Base-by-base conservation (phyloP, 2,329 filamentous ascomycete species). In the Botryosphaeria agaves region DNA sequence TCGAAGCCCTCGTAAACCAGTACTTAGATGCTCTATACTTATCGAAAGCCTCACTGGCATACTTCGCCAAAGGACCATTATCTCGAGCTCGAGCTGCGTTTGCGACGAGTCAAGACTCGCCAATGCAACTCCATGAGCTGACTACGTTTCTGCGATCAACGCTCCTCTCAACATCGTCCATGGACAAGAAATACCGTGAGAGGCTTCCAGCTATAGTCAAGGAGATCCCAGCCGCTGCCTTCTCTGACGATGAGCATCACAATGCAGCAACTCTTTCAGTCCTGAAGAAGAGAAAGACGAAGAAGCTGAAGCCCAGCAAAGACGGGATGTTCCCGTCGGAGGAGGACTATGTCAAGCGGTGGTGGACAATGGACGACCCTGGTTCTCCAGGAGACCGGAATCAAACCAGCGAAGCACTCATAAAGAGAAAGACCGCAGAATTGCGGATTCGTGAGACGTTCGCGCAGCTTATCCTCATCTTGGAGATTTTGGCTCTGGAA, bases 111-210 rank as follows among this genome's bases (percentile, higher is more conserved):
- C 66, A 67, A 30, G 69, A 76, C 46, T 57, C 65, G 5, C 67
- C 62, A 14, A 53, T 75, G 14, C 62, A 72, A 24, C 70, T 76
- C 51, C 55, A 57, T 15, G 69, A 82, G 29, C 56, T 85, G 12
- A 61, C 78, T 6, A 58, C 64, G 0, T 84, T 82, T 41, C 48
- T 87, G n/a, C 72, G 75, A 41, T 64, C 64, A 29, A 64, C 82
- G 33, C 55, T 80, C n/a, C 55, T 81, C 35, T 70, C 69, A 2
- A 73, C 72, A 1, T 61, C 70, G 5, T 61, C 76, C 27, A 67
- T 83, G 36, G 80, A 87, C 46, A 83, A 79, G 46, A 89, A 87
- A 46, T 85, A 81, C 43, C 67, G 71, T n/a, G 73, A 78, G 32
- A 72, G 71, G 3, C 49, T 87, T 15, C 72, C 76, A 0, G 62